Evolutionary conservation across 2,329 filamentous ascomycete genomes (phyloP).

Genomic region (Capronia americana): DNA sequence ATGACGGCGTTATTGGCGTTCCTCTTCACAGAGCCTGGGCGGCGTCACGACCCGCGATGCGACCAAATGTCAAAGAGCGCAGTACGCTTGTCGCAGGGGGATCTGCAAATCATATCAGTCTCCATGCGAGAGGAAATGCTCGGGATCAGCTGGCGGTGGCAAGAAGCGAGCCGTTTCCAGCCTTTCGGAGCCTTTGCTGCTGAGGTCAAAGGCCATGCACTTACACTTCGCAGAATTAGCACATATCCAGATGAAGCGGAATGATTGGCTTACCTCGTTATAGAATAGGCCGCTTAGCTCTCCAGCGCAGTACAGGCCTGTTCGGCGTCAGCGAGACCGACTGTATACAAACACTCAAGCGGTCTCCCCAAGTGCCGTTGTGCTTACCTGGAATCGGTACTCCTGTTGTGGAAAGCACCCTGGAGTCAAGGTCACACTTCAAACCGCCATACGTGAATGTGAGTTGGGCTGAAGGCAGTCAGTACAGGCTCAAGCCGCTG

Average conservation of each 20-base stretch:
- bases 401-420: conserved; percentile 49
- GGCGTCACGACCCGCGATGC: conserved; percentile 33
- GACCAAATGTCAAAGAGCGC: conserved; percentile 36
- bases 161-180: background rate
- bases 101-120: conserved; percentile 22
- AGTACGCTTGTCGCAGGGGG: conserved; percentile 35
- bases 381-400: conserved; percentile 45
- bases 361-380: no score
- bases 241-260: background rate
- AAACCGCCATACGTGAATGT: conserved; percentile 48
- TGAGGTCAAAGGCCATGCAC: background rate
- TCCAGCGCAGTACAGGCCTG: conserved; percentile 39
- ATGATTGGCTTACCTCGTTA: conserved; percentile 28
- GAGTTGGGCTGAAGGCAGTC: conserved; percentile 35
- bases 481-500: background rate
- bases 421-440: conserved; percentile 47
- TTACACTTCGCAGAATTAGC: conserved; percentile 17
- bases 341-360: background rate
- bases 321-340: conserved; percentile 1
- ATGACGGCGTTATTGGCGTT: background rate
- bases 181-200: background rate
- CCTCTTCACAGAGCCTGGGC: conserved; percentile 26
- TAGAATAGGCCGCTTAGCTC: conserved; percentile 36
- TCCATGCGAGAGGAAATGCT: background rate
- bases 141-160: background rate